phyloP scores from a whole-genome alignment of 768 basidiomycete genomes.

The Cyclocybe aegerita region DNA sequence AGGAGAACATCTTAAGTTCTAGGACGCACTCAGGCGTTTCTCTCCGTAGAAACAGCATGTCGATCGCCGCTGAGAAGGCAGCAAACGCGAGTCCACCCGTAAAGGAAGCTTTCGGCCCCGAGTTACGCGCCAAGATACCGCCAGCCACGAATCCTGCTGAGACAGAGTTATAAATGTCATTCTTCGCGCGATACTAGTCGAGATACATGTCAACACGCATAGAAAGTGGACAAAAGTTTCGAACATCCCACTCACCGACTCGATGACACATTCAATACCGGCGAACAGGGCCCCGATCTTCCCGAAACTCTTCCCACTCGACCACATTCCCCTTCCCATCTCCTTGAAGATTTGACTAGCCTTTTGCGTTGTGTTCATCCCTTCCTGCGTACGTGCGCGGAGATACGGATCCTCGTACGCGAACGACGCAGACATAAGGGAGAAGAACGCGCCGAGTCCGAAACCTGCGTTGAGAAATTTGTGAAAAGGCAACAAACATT shows the following conservation, averaged over 20 bases:
- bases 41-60: constrained; percentile 71
- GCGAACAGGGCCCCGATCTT: constrained; percentile 94
- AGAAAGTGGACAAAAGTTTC: neutral
- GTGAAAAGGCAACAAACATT: neutral
- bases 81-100: constrained; percentile 91
- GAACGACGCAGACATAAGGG: constrained; percentile 93
- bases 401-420: constrained; percentile 92
- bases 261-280: constrained; percentile 94
- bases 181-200: constrained; percentile 88
- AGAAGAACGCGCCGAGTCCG: constrained; percentile 92
- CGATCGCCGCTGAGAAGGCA: constrained; percentile 90
- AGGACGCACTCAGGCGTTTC: constrained; percentile 65
- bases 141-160: constrained; percentile 88
- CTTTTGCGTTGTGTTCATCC: constrained; percentile 69
- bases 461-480: constrained; percentile 55
- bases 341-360: constrained; percentile 86
- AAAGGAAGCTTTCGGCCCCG: constrained; percentile 84
- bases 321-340: constrained; percentile 93
- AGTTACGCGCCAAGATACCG: constrained; percentile 82
- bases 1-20: neutral
- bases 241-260: constrained; percentile 64
- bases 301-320: constrained; percentile 86
- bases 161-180: constrained; percentile 91
- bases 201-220: neutral
- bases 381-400: constrained; percentile 57